phyloP scores from a whole-genome alignment of 2,329 filamentous ascomycete genomes.

The Pestalotiopsis sp. region DNA sequence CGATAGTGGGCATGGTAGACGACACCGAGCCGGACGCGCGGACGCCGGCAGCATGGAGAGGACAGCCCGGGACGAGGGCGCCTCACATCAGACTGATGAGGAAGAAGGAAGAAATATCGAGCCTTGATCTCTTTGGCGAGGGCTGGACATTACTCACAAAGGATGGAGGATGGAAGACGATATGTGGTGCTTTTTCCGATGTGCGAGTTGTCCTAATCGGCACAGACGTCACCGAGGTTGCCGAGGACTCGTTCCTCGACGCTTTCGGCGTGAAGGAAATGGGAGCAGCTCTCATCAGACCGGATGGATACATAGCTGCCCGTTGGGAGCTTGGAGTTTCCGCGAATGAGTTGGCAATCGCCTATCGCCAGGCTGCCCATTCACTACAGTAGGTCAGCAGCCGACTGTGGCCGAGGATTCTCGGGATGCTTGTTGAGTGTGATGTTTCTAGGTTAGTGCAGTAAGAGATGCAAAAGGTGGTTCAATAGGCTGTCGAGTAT shows the following conservation, averaged over 20 bases:
- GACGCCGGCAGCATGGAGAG: slow-evolving; percentile 1
- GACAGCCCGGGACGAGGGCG: slow-evolving; percentile 6
- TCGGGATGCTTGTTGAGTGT: not conserved
- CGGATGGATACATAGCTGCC: slow-evolving; percentile 2
- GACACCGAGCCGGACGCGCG: not conserved
- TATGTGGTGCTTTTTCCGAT: not conserved
- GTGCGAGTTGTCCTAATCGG: not conserved
- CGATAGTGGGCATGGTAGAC: not conserved
- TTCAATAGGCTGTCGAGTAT: too few relatives aligned
- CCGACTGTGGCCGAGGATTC: not conserved
- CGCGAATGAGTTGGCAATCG: not conserved
- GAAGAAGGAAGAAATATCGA: not conserved
- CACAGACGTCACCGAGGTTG: not conserved
- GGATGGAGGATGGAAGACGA: not conserved
- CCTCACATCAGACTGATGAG: slow-evolving; percentile 4
- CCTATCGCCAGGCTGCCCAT: not conserved
- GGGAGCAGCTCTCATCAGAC: slow-evolving; percentile 4
- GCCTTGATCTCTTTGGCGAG: not conserved
- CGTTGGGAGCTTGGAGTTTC: not conserved
- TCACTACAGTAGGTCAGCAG: not conserved
- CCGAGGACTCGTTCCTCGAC: slow-evolving; percentile 3
- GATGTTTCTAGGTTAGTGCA: too few relatives aligned
- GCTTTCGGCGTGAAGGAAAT: not conserved
- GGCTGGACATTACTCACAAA: not conserved
- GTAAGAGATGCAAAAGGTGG: too few relatives aligned